Conservation (phyloP, 495 filamentous ascomycete species). For the Extremus antarcticus region DNA sequence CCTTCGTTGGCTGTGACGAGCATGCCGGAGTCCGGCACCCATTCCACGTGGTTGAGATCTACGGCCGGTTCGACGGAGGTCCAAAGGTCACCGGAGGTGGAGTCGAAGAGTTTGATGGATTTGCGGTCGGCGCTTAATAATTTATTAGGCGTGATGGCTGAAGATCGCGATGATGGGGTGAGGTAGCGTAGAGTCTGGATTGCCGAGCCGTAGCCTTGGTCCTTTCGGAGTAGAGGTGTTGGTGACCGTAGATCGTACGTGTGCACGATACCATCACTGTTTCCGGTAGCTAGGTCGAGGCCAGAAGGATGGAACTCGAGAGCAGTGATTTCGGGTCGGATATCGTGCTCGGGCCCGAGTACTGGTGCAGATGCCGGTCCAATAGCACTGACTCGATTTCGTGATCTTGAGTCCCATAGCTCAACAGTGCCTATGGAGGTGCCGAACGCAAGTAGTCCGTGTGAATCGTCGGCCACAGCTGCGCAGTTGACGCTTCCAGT, state of each 20-base stretch:
- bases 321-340: constrained; percentile 68
- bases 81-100: constrained; percentile 71
- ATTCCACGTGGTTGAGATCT: constrained; percentile 84
- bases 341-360: constrained; percentile 23
- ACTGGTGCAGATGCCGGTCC: constrained; percentile 31
- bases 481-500: constrained; percentile 80
- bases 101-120: constrained; percentile 95
- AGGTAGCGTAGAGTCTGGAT: constrained; percentile 85
- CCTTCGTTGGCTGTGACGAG: constrained; percentile 93
- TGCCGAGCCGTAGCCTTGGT: constrained; percentile 92
- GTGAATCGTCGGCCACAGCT: constrained; percentile 78
- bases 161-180: constrained; percentile 56
- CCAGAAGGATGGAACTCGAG: constrained; percentile 79
- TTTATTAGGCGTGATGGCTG: constrained; percentile 60
- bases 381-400: constrained; percentile 69
- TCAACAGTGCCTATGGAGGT: constrained; percentile 94
- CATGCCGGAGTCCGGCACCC: constrained; percentile 82
- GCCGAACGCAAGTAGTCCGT: constrained; percentile 87
- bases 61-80: constrained; percentile 91
- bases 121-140: constrained; percentile 85
- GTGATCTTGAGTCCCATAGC: constrained; percentile 83
- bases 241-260: constrained; percentile 90
- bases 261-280: constrained; percentile 76
- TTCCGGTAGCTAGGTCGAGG: constrained; percentile 77
- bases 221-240: constrained; percentile 72